Conservation (phyloP, 1,284 basidiomycete genomes). For the Cerioporus squamosus region DNA sequence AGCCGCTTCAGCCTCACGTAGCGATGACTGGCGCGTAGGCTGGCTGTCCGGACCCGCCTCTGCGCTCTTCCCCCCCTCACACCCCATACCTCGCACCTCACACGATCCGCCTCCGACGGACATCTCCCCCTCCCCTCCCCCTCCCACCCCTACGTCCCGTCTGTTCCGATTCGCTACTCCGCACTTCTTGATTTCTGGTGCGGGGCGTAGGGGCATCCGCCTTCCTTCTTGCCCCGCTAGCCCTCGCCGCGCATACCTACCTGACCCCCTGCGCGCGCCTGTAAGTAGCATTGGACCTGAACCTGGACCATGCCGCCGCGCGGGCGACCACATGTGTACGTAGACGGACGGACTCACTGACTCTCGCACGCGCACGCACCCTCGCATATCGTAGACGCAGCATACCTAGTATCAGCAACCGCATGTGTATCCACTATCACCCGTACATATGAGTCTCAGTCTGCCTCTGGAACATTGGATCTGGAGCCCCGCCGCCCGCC, state of each 20-base stretch:
- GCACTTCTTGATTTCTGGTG: neutral
- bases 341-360: neutral
- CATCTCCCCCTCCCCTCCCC: too few relatives aligned
- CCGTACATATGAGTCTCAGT: too few relatives aligned
- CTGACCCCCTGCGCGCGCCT: neutral
- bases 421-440: too few relatives aligned
- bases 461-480: too few relatives aligned
- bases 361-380: neutral
- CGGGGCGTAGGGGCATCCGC: neutral
- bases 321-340: neutral
- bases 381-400: constrained; percentile 9
- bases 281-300: too few relatives aligned
- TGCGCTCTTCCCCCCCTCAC: neutral
- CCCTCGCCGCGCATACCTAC: neutral
- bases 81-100: neutral
- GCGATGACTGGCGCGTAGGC: neutral
- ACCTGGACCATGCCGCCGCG: too few relatives aligned
- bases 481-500: too few relatives aligned
- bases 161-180: neutral
- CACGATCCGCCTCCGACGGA: too few relatives aligned
- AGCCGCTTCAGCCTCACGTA: constrained; percentile 19
- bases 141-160: too few relatives aligned
- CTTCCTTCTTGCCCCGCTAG: too few relatives aligned
- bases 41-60: neutral
- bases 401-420: constrained; percentile 2